phyloP scores from a whole-genome alignment of 441 rosid species.

The Metrosideros polymorpha region DNA sequence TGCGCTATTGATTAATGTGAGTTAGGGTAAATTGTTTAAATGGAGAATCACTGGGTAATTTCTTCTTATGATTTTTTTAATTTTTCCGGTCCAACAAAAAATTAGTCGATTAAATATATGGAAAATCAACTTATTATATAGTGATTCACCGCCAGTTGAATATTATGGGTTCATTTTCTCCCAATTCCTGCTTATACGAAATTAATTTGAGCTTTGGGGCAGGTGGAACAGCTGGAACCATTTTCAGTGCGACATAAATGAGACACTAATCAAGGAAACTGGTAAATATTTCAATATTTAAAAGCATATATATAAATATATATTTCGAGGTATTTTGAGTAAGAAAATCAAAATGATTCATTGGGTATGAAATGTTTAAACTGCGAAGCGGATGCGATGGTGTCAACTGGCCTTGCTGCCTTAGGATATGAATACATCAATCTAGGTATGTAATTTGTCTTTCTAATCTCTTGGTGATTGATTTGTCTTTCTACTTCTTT shows the following conservation, averaged over 20 bases:
- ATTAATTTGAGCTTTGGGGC: background rate
- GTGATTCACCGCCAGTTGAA: background rate
- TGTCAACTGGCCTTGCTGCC: constrained; percentile 41
- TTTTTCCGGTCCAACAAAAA: background rate
- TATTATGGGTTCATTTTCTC: background rate
- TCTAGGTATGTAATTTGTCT: constrained; percentile 14
- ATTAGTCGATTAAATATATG: background rate
- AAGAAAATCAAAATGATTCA: background rate
- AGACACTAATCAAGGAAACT: constrained; percentile 38
- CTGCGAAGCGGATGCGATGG: constrained; percentile 43
- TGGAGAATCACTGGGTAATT: background rate
- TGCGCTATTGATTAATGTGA: background rate
- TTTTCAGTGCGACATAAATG: constrained; percentile 36
- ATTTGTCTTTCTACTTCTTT: background rate
- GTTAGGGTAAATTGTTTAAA: background rate
- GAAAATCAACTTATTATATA: background rate
- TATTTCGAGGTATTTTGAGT: background rate
- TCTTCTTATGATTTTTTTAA: background rate
- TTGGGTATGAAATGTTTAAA: background rate
- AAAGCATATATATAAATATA: background rate
- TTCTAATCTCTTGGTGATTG: background rate
- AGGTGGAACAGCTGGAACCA: constrained; percentile 67
- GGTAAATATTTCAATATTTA: constrained; percentile 4
- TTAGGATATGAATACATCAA: constrained; percentile 40
- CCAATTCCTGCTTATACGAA: background rate